Conservation (phyloP, 1,139 yeast genomes). For the Hemisphaericaspora xylofermentans region DNA sequence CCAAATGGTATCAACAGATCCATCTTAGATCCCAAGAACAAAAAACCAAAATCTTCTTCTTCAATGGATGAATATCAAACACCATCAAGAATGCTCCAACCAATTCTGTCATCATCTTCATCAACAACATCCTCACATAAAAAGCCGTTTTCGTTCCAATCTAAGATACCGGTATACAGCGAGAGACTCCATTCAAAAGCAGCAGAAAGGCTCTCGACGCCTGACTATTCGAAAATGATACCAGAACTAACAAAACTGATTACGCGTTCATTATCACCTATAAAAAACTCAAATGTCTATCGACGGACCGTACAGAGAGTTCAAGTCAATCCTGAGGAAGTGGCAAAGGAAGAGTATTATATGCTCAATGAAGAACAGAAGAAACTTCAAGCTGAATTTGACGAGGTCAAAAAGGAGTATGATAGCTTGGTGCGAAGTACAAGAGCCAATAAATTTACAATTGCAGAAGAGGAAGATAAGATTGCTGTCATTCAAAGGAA, state of each 20-base stretch:
- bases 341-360: conserved; percentile 17
- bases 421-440: conserved; percentile 22
- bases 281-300: conserved; percentile 1
- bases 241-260: no score
- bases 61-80: background rate
- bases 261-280: no score
- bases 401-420: conserved; percentile 23
- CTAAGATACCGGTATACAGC: conserved; percentile 6
- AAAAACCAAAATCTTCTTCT: background rate
- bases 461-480: conserved; percentile 19
- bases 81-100: background rate
- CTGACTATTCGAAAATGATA: conserved; percentile 7
- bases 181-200: conserved; percentile 2
- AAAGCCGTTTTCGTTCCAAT: conserved; percentile 1
- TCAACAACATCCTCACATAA: background rate
- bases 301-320: background rate
- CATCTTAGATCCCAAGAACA: background rate
- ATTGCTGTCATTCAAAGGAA: conserved; percentile 24
- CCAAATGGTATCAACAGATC: conserved; percentile 8
- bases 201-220: conserved; percentile 8
- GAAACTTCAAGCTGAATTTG: conserved; percentile 10
- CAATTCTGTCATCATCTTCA: background rate
- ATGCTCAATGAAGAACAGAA: conserved; percentile 15
- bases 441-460: conserved; percentile 21
- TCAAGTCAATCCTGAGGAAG: background rate